Evolutionary conservation across 129 eudicot species (phyloP), one percentile per base, ranked within the genome.

Genomic region (Centrapalus pauciflorus): DNA sequence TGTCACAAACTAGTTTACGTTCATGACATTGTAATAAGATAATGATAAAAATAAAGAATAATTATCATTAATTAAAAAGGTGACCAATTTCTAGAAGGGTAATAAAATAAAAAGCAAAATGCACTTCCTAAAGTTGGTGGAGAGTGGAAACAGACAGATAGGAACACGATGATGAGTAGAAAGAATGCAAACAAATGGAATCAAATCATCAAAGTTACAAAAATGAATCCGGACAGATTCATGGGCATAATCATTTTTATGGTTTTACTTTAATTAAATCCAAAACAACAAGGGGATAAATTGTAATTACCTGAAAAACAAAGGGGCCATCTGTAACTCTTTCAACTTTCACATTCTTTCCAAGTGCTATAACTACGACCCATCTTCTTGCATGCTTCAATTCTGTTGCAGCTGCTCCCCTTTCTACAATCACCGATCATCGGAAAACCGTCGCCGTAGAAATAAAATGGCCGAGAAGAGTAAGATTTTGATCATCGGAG

Each of bases 401-500:
- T 2, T 35, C 48, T 38, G 4, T n/a, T 4, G 3, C 25, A n/a
- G 12, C 19, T 40, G 23, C 54, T 34, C 55, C 13, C 34, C 55
- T n/a, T n/a, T 54, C 9, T 27, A 52, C 5, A 51, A 11, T 27
- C 40, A n/a, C 40, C 56, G 56, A 62, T 51, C 70, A 62, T 46
- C 32, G 8, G 9, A 7, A 72, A 63, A 38, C 24, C 38, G 7
- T 17, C 23, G 20, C 24, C 2, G 14, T 4, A 45, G 7, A 27
- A 35, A 25, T 8, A 79, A 73, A 37, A 76, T 76, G 81, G 63
- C 75, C 2, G 75, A 28, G 21, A 80, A 76, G 61, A 80, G 78
- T 65, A 80, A 76, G 81, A 71, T 80, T 40, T 23, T 81, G 69
- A 14, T 76, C 20, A 76, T 81, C 57, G 85, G 85, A 24, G 85